Conservation (phyloP, 306 rosid species). For the Rubus parviflorus region DNA sequence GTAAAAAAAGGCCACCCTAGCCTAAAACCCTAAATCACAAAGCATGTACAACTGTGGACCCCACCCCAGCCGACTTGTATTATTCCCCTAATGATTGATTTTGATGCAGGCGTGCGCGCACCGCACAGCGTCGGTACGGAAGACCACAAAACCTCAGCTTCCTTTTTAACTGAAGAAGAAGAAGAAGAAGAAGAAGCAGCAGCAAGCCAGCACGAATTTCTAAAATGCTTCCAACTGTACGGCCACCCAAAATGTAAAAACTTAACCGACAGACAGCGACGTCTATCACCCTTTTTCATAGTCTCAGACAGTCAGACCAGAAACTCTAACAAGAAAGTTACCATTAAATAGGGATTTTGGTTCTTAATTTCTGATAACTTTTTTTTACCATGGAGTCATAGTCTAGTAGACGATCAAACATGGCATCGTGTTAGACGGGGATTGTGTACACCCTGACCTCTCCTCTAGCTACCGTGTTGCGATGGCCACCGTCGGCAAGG, state of each 20-base stretch:
- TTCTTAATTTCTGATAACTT: not conserved
- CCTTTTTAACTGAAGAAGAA: not conserved
- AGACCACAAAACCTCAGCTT: not conserved
- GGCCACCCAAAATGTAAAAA: slow-evolving; percentile 24
- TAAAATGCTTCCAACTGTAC: slow-evolving; percentile 33
- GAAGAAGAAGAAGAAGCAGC: not conserved
- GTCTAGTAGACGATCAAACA: not conserved
- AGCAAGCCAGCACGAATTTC: slow-evolving; percentile 26
- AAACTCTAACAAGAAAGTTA: not conserved
- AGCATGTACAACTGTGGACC: slow-evolving; percentile 9
- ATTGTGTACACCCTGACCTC: no score
- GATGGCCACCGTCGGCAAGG: slow-evolving; percentile 20
- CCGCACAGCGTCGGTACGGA: slow-evolving; percentile 23
- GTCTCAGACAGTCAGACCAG: not conserved
- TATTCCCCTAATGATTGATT: not conserved
- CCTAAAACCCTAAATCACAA: slow-evolving; percentile 4
- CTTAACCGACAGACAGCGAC: slow-evolving; percentile 23
- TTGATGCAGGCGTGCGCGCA: slow-evolving; percentile 30
- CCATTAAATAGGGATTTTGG: not conserved
- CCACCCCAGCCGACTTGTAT: not conserved
- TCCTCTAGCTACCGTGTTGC: slow-evolving; percentile 13
- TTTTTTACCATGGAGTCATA: not conserved
- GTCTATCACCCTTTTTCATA: not conserved
- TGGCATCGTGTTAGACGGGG: not conserved
- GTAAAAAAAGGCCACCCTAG: not conserved